Evolutionary conservation across 2,329 filamentous ascomycete genomes (phyloP), one percentile per base, ranked within the genome.

Genomic region (Chaetomium olivaceum): DNA sequence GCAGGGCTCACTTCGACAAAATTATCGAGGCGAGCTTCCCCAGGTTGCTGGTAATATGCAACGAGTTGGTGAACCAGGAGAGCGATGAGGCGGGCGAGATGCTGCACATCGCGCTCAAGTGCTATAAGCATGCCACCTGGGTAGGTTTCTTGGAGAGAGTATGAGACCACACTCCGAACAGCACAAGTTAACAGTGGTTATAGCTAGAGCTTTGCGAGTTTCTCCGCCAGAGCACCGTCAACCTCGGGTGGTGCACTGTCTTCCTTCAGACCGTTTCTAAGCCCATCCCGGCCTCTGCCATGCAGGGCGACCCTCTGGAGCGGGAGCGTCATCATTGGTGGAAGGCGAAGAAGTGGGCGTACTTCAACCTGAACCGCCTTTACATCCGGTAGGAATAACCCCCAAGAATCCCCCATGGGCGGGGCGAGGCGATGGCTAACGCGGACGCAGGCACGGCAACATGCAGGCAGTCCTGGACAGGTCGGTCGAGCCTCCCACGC

Each of bases 291-390:
- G 85, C 90, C 63, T 88, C 84, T 71, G 90, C 93, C 43, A 89
- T 98, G 85, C 78, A 83, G 65, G 92, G 96, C 67, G 92, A 89
- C 66, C 80, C 90, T 61, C 88, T 92, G 65, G 94, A 98, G 75
- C 88, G 95, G 65, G 95, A 98, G 79, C 87, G 90, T 73, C 93
- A 97, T 76, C 93, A 97, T 78, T 99, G 95, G 94, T 99, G 94
- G 94, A 99, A 98, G 83, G 91, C 93, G 69, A 98, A 98, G 88
- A 99, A 99, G 80, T 98, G 95, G 95, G 91, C 94, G 16, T 99
- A 97, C 79, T 96, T 95, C 74, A 98, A 98, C 78, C 80, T 99
- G 72, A 99, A 99, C 81, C 87, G 95, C 68, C 86, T 99, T 21
- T 99, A 95, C 75, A 93, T 98, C 72, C 87, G 92, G 91, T 94